Percentiles rank a stretch among this genome's conserved stretches.
These are phyloP conservation scores for Aspergillus awamori DNA, from an alignment of 2,329 filamentous ascomycete genomes.

Conservation along the genomic window DNA sequence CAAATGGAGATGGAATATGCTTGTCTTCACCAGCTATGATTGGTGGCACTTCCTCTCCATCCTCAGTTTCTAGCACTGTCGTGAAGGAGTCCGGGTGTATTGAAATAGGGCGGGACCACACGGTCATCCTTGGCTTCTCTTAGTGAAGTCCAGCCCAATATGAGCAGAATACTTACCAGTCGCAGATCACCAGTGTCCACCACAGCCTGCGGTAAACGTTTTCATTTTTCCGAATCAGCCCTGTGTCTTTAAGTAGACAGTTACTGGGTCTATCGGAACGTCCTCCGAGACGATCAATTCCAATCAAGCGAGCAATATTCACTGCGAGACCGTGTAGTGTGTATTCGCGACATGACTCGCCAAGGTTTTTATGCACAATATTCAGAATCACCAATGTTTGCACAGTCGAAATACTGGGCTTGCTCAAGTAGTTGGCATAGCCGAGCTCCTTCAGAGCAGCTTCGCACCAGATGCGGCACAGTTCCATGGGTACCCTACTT, in stretches of 20 bases:
- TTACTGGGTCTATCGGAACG: neutral
- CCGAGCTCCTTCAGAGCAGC: constrained; percentile 1
- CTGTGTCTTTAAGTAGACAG: neutral
- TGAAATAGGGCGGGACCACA: constrained; percentile 3
- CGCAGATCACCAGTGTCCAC: constrained; percentile 7
- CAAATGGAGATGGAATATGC: neutral
- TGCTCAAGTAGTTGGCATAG: neutral
- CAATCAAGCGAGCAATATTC: neutral
- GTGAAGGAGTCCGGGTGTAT: constrained; percentile 6
- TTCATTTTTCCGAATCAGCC: neutral
- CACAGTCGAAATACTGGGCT: constrained; percentile 2
- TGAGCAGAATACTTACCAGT: neutral
- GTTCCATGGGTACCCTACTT: neutral
- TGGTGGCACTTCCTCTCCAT: neutral
- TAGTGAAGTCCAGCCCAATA: neutral
- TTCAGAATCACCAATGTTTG: constrained; percentile 3
- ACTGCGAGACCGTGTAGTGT: constrained; percentile 1
- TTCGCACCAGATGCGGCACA: constrained; percentile 4
- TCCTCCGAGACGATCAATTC: constrained; percentile 3
- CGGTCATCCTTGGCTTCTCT: neutral
- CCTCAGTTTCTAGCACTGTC: neutral
- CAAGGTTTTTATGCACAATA: constrained; percentile 5
- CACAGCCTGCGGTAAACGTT: constrained; percentile 1
- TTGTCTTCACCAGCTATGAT: neutral
- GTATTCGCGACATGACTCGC: constrained; percentile 4